Percentiles rank a stretch among this genome's conserved stretches.
Conservation (phyloP, 2,329 filamentous ascomycete genomes). For the Botrytis squamosa region DNA sequence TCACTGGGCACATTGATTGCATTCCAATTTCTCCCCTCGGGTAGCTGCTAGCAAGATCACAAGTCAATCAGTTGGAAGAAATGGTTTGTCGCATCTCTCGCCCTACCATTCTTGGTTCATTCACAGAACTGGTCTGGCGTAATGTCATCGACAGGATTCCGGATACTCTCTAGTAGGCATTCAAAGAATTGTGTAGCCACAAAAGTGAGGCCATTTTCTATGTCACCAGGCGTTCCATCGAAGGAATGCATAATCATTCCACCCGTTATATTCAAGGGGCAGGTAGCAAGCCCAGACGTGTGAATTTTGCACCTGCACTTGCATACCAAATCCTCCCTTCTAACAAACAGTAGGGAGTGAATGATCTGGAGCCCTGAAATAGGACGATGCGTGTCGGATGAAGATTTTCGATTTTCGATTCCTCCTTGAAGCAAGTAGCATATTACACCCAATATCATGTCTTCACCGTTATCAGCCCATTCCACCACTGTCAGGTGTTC, state of each 20-base stretch:
- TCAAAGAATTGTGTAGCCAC: background rate
- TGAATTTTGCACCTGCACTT: background rate
- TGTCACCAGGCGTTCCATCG: background rate
- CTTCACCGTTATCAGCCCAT: slow-evolving; percentile 15
- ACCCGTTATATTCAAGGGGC: background rate
- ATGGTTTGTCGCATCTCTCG: background rate
- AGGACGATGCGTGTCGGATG: background rate
- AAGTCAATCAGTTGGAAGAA: background rate
- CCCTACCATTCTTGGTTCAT: background rate
- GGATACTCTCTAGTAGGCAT: background rate
- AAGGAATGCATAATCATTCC: background rate
- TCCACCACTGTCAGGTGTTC: background rate
- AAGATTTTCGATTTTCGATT: background rate
- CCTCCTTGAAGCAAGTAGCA: background rate
- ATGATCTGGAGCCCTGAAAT: too few relatives aligned
- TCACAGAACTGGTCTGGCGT: background rate
- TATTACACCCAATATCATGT: background rate
- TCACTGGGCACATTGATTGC: background rate
- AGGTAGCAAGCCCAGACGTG: background rate
- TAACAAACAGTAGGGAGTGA: background rate
- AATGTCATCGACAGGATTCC: background rate
- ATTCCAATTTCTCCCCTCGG: background rate
- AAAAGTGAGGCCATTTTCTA: too few relatives aligned
- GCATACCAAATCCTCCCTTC: background rate
- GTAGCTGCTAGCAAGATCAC: background rate